Evolutionary conservation across 371 early-diverging fungal genomes (phyloP).

Genomic region (Blastocladiella emersonii): DNA sequence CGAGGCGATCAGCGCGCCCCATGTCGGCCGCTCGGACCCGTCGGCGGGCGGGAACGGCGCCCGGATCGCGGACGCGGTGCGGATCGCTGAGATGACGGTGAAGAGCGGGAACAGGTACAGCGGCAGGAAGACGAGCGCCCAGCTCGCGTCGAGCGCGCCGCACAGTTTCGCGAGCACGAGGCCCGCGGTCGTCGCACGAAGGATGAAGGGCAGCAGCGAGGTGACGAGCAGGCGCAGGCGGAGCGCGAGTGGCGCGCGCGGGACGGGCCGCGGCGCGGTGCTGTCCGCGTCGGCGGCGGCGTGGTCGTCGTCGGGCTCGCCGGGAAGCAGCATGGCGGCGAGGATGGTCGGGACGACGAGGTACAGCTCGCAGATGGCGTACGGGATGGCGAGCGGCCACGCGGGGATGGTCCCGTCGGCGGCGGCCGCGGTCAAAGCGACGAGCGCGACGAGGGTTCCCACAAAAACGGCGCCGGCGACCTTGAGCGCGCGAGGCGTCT

Average conservation of each 20-base stretch:
- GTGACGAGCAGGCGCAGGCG: neutral
- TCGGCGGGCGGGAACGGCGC: neutral
- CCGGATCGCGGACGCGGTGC: neutral
- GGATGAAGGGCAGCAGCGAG: neutral
- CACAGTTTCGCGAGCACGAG: neutral
- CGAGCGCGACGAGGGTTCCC: conserved; percentile 13
- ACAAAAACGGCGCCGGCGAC: conserved; percentile 11
- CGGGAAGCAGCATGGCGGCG: neutral
- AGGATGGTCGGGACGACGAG: neutral
- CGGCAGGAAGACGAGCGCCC: neutral
- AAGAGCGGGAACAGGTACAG: neutral
- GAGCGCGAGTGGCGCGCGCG: neutral
- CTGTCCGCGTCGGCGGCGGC: neutral
- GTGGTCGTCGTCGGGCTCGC: neutral
- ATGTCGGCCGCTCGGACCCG: neutral
- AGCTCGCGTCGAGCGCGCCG: neutral
- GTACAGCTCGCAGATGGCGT: neutral
- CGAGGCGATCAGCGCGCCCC: neutral
- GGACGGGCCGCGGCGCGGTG: neutral
- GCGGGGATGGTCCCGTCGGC: conserved; percentile 2
- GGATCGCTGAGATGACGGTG: neutral
- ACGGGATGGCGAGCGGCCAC: neutral
- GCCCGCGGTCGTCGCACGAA: neutral
- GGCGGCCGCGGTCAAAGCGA: neutral
- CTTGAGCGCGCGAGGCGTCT: conserved; percentile 9